These are phyloP conservation scores for Solanum clarkiae DNA, from an alignment of 257 asterid genomes.

Conservation along the genomic window DNA sequence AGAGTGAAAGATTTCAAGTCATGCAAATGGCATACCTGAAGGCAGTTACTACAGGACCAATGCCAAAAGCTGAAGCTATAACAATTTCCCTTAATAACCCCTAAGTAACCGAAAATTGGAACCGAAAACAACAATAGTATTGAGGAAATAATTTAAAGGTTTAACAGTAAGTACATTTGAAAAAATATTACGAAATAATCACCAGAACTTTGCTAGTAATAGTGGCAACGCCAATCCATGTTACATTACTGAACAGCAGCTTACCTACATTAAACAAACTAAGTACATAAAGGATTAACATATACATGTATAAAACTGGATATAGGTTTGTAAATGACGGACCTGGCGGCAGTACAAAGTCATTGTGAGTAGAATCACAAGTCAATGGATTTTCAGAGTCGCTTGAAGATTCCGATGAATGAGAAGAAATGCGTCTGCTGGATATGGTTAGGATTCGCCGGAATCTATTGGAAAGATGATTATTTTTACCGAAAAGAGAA, in stretches of 20 bases:
- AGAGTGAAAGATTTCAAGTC: neutral
- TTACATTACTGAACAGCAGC: slow-evolving; percentile 7
- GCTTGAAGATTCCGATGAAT: neutral
- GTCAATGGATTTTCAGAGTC: neutral
- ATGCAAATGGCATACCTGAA: slow-evolving; percentile 8
- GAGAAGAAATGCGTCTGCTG: neutral
- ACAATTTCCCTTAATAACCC: slow-evolving; percentile 25
- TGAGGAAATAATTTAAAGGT: neutral
- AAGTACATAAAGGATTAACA: neutral
- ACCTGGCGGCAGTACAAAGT: neutral
- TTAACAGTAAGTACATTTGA: neutral
- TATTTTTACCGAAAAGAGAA: neutral
- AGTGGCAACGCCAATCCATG: slow-evolving; percentile 28
- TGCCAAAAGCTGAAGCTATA: slow-evolving; percentile 31
- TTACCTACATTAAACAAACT: slow-evolving; percentile 1
- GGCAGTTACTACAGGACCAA: slow-evolving; percentile 26
- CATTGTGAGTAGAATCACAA: neutral
- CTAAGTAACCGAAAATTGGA: slow-evolving; percentile 7
- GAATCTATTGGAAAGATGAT: neutral
- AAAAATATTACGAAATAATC: neutral
- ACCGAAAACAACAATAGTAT: neutral
- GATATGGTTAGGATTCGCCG: neutral
- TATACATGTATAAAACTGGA: neutral
- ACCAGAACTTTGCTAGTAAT: slow-evolving; percentile 35
- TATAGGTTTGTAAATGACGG: neutral